These are phyloP conservation scores for Komagataella populi DNA, from an alignment of 805 yeast species.

Conservation along the genomic window DNA sequence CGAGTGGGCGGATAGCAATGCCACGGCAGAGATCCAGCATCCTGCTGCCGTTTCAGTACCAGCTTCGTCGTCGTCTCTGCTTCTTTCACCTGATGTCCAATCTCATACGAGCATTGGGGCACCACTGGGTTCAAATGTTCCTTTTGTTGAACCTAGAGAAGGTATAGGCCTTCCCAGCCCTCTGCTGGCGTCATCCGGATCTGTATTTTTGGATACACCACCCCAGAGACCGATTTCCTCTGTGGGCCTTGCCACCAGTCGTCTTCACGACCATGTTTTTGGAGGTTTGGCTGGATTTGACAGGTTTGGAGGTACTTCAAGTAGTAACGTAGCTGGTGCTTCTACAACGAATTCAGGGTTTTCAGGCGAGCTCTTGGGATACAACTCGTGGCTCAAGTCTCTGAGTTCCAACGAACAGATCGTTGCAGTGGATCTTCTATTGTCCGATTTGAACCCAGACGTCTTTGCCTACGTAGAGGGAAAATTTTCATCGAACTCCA, in stretches of 20 bases:
- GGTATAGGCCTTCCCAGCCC: neutral
- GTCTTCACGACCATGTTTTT: neutral
- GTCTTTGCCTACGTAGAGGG: slow-evolving; percentile 29
- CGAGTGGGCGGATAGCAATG: neutral
- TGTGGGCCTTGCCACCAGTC: neutral
- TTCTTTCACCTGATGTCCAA: neutral
- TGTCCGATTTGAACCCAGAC: slow-evolving; percentile 28
- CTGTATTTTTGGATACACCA: neutral
- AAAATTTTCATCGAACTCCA: slow-evolving; percentile 17
- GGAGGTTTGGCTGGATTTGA: neutral
- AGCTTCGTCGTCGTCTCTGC: neutral
- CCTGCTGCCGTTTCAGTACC: neutral
- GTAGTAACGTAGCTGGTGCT: neutral
- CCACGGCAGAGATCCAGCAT: neutral
- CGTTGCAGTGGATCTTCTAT: slow-evolving; percentile 32
- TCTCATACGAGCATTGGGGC: neutral
- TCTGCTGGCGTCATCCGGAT: neutral
- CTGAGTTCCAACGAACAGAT: slow-evolving; percentile 31
- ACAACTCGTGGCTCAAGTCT: slow-evolving; percentile 31
- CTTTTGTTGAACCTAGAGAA: neutral
- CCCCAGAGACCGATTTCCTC: neutral
- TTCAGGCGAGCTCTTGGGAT: slow-evolving; percentile 29
- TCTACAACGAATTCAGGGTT: slow-evolving; percentile 6
- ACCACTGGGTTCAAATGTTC: neutral
- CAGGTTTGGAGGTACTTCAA: neutral